A percentile compares a stretch with the other conserved stretches of the same genome.
Evolutionary conservation across 768 basidiomycete species (phyloP).

Genomic region (Kockovaella imperatae): DNA sequence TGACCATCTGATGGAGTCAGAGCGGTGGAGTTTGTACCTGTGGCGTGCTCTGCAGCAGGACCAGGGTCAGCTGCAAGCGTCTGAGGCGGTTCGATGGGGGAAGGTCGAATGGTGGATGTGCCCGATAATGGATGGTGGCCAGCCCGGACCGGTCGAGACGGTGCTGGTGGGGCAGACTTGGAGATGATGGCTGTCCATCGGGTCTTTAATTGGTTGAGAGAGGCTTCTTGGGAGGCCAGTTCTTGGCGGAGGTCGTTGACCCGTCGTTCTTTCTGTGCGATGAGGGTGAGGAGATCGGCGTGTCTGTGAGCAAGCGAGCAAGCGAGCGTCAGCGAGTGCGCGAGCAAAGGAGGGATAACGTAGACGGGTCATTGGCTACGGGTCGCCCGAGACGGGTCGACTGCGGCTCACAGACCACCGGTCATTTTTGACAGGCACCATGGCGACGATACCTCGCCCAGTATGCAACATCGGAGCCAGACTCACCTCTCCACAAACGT

Average conservation of each 20-base stretch:
- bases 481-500: constrained; percentile 34
- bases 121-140: neutral
- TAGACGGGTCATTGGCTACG: no score
- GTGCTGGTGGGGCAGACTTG: neutral
- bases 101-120: neutral
- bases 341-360: no score
- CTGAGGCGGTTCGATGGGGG: neutral
- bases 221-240: constrained; percentile 24
- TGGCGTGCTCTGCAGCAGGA: neutral
- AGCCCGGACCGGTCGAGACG: neutral
- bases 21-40: neutral
- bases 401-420: no score
- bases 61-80: neutral
- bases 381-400: no score
- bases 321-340: no score
- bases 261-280: constrained; percentile 32
- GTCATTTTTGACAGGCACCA: no score
- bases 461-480: neutral
- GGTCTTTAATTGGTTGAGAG: constrained; percentile 26
- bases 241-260: constrained; percentile 33
- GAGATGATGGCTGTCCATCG: constrained; percentile 31
- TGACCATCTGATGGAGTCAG: neutral
- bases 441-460: neutral
- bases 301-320: constrained; percentile 24
- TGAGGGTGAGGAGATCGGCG: constrained; percentile 29